These are phyloP conservation scores for Aspergillus fructus DNA, from an alignment of 2,329 filamentous ascomycete species.

Conservation along the genomic window DNA sequence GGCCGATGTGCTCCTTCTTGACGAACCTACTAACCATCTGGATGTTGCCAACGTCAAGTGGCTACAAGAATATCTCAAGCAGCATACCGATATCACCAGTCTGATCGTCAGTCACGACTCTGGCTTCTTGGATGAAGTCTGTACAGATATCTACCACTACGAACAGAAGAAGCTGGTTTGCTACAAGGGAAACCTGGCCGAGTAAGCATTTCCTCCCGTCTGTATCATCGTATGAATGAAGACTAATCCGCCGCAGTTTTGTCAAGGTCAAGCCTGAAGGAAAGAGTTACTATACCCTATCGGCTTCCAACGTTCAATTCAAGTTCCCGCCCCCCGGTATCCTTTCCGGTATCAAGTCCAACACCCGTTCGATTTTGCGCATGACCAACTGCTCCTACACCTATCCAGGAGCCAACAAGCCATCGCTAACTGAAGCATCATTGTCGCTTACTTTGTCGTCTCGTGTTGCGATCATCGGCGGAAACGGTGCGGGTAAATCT, in stretches of 20 bases:
- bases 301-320: constrained; percentile 85
- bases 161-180: constrained; percentile 86
- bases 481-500: constrained; percentile 97
- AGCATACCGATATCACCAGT: constrained; percentile 93
- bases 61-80: constrained; percentile 92
- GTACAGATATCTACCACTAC: constrained; percentile 99
- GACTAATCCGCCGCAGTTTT: constrained; percentile 49
- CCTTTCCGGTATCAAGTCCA: constrained; percentile 89
- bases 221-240: neutral
- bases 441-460: constrained; percentile 86
- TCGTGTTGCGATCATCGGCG: constrained; percentile 91
- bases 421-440: constrained; percentile 83
- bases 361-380: constrained; percentile 88
- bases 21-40: constrained; percentile 98
- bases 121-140: constrained; percentile 92
- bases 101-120: constrained; percentile 99
- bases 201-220: constrained; percentile 4
- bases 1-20: constrained; percentile 92
- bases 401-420: constrained; percentile 87
- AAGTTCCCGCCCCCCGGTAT: constrained; percentile 98
- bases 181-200: constrained; percentile 53
- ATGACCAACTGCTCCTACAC: constrained; percentile 90
- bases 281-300: constrained; percentile 97
- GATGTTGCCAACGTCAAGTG: constrained; percentile 95
- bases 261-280: constrained; percentile 89